A percentile compares a stretch with the other conserved stretches of the same genome.
Conservation (phyloP, 2,329 filamentous ascomycete species). For the Pseudogymnoascus verrucosus region DNA sequence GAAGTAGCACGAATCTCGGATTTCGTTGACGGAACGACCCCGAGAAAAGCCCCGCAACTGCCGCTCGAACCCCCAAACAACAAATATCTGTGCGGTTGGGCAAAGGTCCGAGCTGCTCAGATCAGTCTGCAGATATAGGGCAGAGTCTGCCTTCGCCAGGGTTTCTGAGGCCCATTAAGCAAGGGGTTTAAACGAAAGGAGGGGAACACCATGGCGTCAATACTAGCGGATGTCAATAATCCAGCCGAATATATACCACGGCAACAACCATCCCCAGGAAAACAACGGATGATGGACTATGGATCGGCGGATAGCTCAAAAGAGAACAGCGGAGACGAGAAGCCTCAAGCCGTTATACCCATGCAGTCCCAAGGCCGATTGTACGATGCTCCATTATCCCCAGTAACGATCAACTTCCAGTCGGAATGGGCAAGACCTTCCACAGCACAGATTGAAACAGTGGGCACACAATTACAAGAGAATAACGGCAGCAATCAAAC, state of each 20-base stretch:
- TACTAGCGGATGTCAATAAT: not conserved
- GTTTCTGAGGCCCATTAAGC: not conserved
- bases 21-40: not conserved
- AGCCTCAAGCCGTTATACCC: slow-evolving; percentile 8
- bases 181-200: slow-evolving; percentile 6
- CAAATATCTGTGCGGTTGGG: not conserved
- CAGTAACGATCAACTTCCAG: slow-evolving; percentile 47
- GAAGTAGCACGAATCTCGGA: not conserved
- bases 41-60: not conserved
- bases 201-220: not conserved
- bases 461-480: slow-evolving; percentile 16
- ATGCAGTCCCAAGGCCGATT: slow-evolving; percentile 29
- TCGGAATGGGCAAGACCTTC: slow-evolving; percentile 45
- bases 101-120: not conserved
- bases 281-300: not conserved
- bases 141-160: not conserved
- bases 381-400: slow-evolving; percentile 46
- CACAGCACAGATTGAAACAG: slow-evolving; percentile 42
- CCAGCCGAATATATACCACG: not conserved
- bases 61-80: not conserved
- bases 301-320: not conserved
- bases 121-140: not conserved
- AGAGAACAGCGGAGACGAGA: slow-evolving; percentile 3
- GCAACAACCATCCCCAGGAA: not conserved
- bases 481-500: slow-evolving; percentile 5